Evolutionary conservation across 768 basidiomycete genomes (phyloP).

Genomic region (Leucocoprinus leucothites): DNA sequence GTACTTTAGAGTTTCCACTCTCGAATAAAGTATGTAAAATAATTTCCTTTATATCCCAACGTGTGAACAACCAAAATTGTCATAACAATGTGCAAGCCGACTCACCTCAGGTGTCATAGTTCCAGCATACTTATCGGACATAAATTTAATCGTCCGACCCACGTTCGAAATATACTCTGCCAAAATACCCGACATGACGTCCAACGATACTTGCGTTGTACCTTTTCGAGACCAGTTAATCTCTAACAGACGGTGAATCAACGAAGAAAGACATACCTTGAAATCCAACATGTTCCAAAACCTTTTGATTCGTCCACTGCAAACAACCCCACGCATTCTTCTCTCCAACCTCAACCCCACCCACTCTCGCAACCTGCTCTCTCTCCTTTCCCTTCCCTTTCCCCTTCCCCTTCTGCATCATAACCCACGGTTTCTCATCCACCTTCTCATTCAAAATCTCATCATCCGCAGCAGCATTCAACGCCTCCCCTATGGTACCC

Average conservation of each 20-base stretch:
- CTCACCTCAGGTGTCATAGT: constrained; percentile 85
- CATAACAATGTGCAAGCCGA: background rate
- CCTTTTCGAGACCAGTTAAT: constrained; percentile 38
- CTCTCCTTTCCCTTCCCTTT: constrained; percentile 22
- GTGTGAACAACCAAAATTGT: background rate
- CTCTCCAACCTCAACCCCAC: constrained; percentile 55
- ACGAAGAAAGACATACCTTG: constrained; percentile 58
- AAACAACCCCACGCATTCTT: constrained; percentile 61
- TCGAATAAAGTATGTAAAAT: constrained; percentile 89
- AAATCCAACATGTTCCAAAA: constrained; percentile 89
- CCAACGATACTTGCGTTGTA: constrained; percentile 70
- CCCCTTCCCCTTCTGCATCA: constrained; percentile 21
- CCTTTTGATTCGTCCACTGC: constrained; percentile 69
- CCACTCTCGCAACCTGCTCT: constrained; percentile 11
- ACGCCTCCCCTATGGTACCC: constrained; percentile 16
- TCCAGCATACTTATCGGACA: constrained; percentile 75
- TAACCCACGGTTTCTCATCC: constrained; percentile 62
- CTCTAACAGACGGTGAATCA: background rate
- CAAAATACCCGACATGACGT: constrained; percentile 73
- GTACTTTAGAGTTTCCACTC: constrained; percentile 74
- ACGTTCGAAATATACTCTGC: constrained; percentile 83
- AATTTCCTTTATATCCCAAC: constrained; percentile 65
- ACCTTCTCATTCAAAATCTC: constrained; percentile 42
- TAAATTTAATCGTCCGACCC: constrained; percentile 79
- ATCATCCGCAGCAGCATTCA: constrained; percentile 26